phyloP scores from a whole-genome alignment of 768 basidiomycete species.

The Chalciporus pseudorubinellus region DNA sequence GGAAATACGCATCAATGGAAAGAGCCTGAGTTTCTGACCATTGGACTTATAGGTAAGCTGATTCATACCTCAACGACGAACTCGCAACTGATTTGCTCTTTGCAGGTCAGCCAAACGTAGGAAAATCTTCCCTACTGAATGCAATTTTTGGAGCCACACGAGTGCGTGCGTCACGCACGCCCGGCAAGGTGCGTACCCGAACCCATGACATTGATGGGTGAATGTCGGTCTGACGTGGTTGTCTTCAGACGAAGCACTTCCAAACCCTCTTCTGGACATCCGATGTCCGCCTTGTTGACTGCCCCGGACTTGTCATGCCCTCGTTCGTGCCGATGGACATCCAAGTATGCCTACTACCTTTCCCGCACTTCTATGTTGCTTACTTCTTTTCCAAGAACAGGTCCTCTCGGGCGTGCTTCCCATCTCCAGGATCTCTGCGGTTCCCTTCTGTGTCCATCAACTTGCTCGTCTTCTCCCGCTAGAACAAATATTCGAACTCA shows the following conservation, averaged over 20 bases:
- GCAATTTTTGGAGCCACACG: slow-evolving; percentile 78
- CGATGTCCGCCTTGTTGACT: slow-evolving; percentile 88
- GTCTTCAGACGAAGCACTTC: slow-evolving; percentile 82
- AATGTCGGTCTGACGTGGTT: neutral
- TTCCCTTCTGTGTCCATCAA: slow-evolving; percentile 79
- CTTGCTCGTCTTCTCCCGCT: slow-evolving; percentile 69
- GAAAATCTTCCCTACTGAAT: slow-evolving; percentile 90
- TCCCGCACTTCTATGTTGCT: neutral
- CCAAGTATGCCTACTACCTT: slow-evolving; percentile 47
- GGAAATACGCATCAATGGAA: slow-evolving; percentile 19
- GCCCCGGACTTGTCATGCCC: slow-evolving; percentile 93
- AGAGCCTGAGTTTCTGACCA: slow-evolving; percentile 64
- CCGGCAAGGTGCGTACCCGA: slow-evolving; percentile 63
- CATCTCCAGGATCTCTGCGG: slow-evolving; percentile 80
- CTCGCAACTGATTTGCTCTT: neutral
- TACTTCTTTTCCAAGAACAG: slow-evolving; percentile 31
- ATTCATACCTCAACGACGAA: neutral
- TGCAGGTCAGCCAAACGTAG: slow-evolving; percentile 90
- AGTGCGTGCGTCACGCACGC: slow-evolving; percentile 82
- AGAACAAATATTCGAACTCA: slow-evolving; percentile 63
- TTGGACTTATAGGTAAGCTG: slow-evolving; percentile 71
- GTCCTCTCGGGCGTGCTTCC: slow-evolving; percentile 70
- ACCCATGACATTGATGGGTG: neutral
- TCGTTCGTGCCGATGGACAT: slow-evolving; percentile 78
- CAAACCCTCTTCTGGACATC: slow-evolving; percentile 90